Base-by-base conservation (phyloP, 441 rosid species). In the Corymbia calophylla region DNA sequence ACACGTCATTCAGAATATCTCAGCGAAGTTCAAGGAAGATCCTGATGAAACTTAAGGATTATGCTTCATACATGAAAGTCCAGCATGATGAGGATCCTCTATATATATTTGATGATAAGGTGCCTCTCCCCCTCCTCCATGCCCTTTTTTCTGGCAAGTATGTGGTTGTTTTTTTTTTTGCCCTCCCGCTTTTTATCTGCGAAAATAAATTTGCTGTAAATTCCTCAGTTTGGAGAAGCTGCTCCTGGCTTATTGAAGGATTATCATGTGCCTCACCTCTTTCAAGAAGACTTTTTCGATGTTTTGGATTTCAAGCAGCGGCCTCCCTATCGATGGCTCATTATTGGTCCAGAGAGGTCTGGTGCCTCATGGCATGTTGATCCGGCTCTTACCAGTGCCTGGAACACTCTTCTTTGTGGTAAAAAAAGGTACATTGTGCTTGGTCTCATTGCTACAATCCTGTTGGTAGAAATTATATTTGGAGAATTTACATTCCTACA, bases 281-380 rank as follows among this genome's bases (percentile, higher is more conserved):
- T 98, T 94, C 96, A 92, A 94, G 99, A 97, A 93, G 99, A 98
- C 93, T 95, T 93, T 89, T 98, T 98, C 92, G 96, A 94, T 89
- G 94, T 96, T 91, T 93, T 98, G 87, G 97, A 95, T 93, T 88
- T 87, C 89, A 97, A 96, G 87, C 93, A 93, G 89, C 96, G 99
- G 55, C 99, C 99, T 64, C 95, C 99, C 31, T 97, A 91, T 91
- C 95, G 98, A 94, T 98, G 99, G 99, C 93, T 98, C 92, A 96
- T 97, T 82, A 94, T 98, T 90, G 99, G 99, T 66, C 99, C 99
- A 16, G 97, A 97, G 97, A 96, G 99, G 91, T 98, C 99, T 87
- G 99, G 99, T 90, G 99, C 99, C 77, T 98, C 99, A 86, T 98
- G 99, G 99, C 99, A 98, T 93, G 96, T 98, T 89, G 99, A 98